phyloP scores from a whole-genome alignment of 495 filamentous ascomycete species.

The Platismatia glauca region DNA sequence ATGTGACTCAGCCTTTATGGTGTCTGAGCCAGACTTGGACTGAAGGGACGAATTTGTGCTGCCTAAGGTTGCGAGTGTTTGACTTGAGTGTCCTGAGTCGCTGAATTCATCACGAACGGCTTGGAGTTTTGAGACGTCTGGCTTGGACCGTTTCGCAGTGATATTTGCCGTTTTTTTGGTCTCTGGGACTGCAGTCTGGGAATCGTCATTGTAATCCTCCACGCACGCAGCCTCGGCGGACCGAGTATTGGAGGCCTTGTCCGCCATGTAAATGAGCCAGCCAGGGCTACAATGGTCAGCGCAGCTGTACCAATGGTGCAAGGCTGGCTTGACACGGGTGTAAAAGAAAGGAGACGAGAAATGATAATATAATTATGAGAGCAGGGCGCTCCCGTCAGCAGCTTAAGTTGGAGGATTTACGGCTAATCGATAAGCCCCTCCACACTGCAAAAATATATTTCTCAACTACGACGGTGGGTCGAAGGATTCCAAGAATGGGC shows the following conservation, averaged over 20 bases:
- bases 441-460: neutral
- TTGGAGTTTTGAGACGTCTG: conserved; percentile 31
- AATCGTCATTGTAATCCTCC: conserved; percentile 52
- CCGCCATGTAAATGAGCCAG: conserved; percentile 16
- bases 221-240: conserved; percentile 35
- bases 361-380: neutral
- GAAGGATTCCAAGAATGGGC: neutral
- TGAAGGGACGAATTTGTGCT: conserved; percentile 43
- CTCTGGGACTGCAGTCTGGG: conserved; percentile 37
- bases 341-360: neutral
- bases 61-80: conserved; percentile 47
- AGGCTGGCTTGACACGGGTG: conserved; percentile 9
- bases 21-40: conserved; percentile 36
- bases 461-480: neutral
- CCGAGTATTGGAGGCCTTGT: conserved; percentile 19
- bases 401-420: neutral
- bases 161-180: conserved; percentile 45
- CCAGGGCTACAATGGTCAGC: conserved; percentile 13
- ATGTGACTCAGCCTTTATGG: conserved; percentile 35
- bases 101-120: conserved; percentile 39
- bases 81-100: conserved; percentile 60
- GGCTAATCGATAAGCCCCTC: conserved; percentile 5
- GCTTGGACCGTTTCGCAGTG: conserved; percentile 46
- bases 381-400: neutral
- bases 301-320: conserved; percentile 16